Conservation (phyloP, 371 early-diverging fungal genomes). For the Sanchytrium tribonematis region DNA sequence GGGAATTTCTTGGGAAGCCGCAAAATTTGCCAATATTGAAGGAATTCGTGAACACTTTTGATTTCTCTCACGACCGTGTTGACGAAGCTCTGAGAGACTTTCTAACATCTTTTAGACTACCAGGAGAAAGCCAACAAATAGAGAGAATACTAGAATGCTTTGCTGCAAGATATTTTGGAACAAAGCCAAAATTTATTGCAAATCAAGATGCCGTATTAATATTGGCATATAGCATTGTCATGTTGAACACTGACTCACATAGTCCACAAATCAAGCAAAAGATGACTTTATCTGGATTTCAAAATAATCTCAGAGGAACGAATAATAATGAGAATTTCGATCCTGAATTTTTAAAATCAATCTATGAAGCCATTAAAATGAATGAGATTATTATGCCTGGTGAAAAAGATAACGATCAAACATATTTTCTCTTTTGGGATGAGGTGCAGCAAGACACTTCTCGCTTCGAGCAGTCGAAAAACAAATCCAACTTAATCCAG, state of each 20-base stretch:
- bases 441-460: too few relatives aligned
- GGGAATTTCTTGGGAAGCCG: conserved; percentile 61
- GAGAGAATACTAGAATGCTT: conserved; percentile 65
- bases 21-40: conserved; percentile 41
- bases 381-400: conserved; percentile 61
- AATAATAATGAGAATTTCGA: conserved; percentile 41
- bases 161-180: conserved; percentile 37
- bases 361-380: conserved; percentile 23
- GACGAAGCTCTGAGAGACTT: conserved; percentile 60
- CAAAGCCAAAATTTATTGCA: conserved; percentile 15
- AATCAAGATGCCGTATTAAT: conserved; percentile 44
- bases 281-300: conserved; percentile 59
- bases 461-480: too few relatives aligned
- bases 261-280: conserved; percentile 53
- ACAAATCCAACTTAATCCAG: too few relatives aligned
- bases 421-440: neutral
- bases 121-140: conserved; percentile 81
- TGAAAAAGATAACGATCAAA: conserved; percentile 27
- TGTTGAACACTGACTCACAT: conserved; percentile 82
- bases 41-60: conserved; percentile 48
- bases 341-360: conserved; percentile 29
- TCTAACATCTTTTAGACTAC: conserved; percentile 56
- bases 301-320: conserved; percentile 41
- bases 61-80: conserved; percentile 44
- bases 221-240: conserved; percentile 57